Base-by-base conservation (phyloP, 495 filamentous ascomycete species). In the Pyrenopolyporus hunteri region DNA sequence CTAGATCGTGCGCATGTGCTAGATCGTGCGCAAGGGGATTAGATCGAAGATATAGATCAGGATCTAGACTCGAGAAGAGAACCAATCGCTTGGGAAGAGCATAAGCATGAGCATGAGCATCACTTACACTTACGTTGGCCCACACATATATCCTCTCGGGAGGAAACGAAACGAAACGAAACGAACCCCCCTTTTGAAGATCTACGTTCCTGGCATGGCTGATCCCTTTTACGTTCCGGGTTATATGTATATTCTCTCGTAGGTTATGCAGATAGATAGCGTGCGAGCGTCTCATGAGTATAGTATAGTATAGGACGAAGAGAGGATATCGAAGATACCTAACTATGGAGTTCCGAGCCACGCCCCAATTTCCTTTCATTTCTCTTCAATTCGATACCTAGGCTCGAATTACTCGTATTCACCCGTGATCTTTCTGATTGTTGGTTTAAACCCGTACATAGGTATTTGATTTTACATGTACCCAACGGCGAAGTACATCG, bases 241-340 rank as follows among this genome's bases (percentile, higher is more conserved):
- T 14, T 32, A 37, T 13, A n/a, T 29, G 2, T 25, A 23, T 44
- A 10, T 47, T n/a, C n/a, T n/a, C n/a, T n/a, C n/a, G n/a, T n/a
- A 25, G 42, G 40, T 23, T 46, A 16, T 31, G 40, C 28, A 47
- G 25, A 33, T 47, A 60, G 48, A 25, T 53, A 59, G 46, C 45
- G 43, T 46, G 57, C 32, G 25, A 46, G 57, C 40, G 53, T 60
- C 47, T 40, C 10, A 6, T 46, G 40, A 16, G 40, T 25, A n/a
- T n/a, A n/a, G n/a, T n/a, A n/a, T n/a, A n/a, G n/a, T n/a, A n/a
- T n/a, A n/a, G n/a, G 57, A 29, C 32, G 10, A 4, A 29, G 42
- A 26, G 14, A 45, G n/a, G 23, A 40, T 8, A 40, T 40, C 25
- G 25, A 28, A 50, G 31, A 52, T 32, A 48, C 14, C 7, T 36